Percentiles rank a stretch among this genome's conserved stretches.
Evolutionary conservation across 352 stramenopile genomes (phyloP).

Genomic region (Pythium coloratum): DNA sequence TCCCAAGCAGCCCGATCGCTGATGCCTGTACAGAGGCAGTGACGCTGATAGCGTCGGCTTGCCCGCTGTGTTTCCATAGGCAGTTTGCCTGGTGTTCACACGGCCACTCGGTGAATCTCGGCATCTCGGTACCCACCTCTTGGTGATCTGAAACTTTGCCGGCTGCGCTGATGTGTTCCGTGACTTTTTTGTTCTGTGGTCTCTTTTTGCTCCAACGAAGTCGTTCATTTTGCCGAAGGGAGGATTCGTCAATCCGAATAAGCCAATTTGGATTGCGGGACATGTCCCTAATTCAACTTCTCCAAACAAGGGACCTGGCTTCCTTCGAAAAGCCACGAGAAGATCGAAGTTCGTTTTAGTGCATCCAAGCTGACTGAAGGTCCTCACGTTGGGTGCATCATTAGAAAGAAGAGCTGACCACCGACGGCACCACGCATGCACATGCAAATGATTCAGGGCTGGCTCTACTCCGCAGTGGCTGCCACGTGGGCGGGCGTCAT

Average conservation of each 20-base stretch:
- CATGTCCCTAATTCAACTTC: background rate
- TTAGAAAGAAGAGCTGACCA: constrained; percentile 1
- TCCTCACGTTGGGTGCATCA: background rate
- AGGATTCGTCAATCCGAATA: background rate
- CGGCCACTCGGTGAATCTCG: background rate
- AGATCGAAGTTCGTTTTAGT: background rate
- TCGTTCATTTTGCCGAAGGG: constrained; percentile 4
- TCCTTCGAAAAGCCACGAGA: background rate
- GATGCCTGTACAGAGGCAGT: background rate
- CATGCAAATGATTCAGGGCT: background rate
- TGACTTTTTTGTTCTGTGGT: background rate
- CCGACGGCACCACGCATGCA: background rate
- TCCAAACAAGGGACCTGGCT: constrained; percentile 2
- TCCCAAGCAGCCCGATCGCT: background rate
- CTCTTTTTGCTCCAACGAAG: background rate
- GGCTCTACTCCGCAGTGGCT: background rate
- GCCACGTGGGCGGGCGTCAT: constrained; percentile 10
- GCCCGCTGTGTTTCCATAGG: too few species aligned
- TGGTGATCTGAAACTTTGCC: constrained; percentile 8
- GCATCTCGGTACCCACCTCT: background rate
- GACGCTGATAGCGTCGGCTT: background rate
- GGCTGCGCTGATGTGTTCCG: background rate
- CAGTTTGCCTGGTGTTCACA: too few species aligned
- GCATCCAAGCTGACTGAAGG: background rate
- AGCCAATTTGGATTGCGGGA: background rate